phyloP scores from a whole-genome alignment of 2,329 filamentous ascomycete species.

The Fusarium buharicum region DNA sequence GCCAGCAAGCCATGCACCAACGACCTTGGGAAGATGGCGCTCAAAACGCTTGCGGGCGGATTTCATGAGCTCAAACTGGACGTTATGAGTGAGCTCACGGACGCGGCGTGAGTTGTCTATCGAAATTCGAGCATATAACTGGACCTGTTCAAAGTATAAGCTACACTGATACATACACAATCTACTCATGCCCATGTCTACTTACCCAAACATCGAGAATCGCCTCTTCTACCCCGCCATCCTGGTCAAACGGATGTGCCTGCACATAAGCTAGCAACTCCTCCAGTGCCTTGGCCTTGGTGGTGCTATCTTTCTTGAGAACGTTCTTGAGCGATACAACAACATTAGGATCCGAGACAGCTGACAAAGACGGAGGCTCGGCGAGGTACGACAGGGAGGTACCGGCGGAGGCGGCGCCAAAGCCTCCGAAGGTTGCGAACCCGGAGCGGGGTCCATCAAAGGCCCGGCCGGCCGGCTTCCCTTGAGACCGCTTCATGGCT shows the following conservation, averaged over 20 bases:
- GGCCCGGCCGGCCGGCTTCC: conserved; percentile 41
- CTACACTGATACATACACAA: background rate
- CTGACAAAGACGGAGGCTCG: conserved; percentile 83
- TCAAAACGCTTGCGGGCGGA: conserved; percentile 84
- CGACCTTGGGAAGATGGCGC: conserved; percentile 77
- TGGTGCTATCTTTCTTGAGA: conserved; percentile 91
- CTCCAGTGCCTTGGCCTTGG: conserved; percentile 89
- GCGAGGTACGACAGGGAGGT: conserved; percentile 83
- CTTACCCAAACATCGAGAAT: conserved; percentile 88
- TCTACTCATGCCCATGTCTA: background rate
- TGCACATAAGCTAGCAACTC: conserved; percentile 77
- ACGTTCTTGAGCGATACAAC: conserved; percentile 94
- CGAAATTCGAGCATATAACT: conserved; percentile 86
- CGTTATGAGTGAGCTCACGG: conserved; percentile 82
- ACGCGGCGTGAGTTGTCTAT: conserved; percentile 91
- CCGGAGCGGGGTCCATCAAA: conserved; percentile 44
- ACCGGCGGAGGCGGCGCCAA: conserved; percentile 53
- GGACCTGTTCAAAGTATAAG: conserved; percentile 65
- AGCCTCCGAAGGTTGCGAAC: conserved; percentile 43
- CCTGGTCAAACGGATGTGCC: conserved; percentile 61
- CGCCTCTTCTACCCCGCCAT: conserved; percentile 77
- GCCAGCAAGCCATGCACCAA: conserved; percentile 91
- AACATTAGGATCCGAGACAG: conserved; percentile 81
- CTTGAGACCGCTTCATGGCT: conserved; percentile 47
- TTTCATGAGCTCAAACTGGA: conserved; percentile 73